A percentile compares a stretch with the other conserved stretches of the same genome.
These are phyloP conservation scores for Jatropha curcas DNA, from an alignment of 345 rosid genomes.

Conservation along the genomic window DNA sequence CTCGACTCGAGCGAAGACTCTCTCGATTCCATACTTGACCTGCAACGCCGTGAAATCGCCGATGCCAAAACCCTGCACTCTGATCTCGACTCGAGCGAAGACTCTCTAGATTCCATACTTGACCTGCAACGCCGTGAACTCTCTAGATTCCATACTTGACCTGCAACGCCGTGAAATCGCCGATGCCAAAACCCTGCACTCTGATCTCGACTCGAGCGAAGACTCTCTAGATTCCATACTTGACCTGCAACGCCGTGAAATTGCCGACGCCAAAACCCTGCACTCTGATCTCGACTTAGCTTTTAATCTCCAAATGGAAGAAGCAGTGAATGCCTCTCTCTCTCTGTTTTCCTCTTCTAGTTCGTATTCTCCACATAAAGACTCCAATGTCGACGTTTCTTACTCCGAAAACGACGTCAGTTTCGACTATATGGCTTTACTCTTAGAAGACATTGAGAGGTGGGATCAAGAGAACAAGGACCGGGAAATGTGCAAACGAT, in stretches of 20 bases:
- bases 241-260: slow-evolving; percentile 43
- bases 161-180: slow-evolving; percentile 49
- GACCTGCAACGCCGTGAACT: too few species aligned
- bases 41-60: slow-evolving; percentile 47
- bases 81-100: slow-evolving; percentile 38
- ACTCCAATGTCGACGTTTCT: slow-evolving; percentile 7
- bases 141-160: slow-evolving; percentile 23
- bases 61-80: slow-evolving; percentile 45
- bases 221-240: slow-evolving; percentile 22
- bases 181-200: slow-evolving; percentile 43
- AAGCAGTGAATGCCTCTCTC: slow-evolving; percentile 55
- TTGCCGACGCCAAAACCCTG: slow-evolving; percentile 47
- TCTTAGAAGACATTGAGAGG: slow-evolving; percentile 49
- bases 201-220: not conserved
- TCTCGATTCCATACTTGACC: slow-evolving; percentile 25
- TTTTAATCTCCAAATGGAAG: slow-evolving; percentile 63
- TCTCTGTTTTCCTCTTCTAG: slow-evolving; percentile 16
- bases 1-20: not conserved
- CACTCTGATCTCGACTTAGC: slow-evolving; percentile 55
- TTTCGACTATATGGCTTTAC: slow-evolving; percentile 34
- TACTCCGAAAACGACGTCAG: not conserved
- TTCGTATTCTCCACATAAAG: slow-evolving; percentile 11
- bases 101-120: too few species aligned
- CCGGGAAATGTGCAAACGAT: slow-evolving; percentile 34
- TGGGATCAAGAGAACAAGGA: slow-evolving; percentile 48